phyloP scores from a whole-genome alignment of 2,329 filamentous ascomycete species.

The Ceratocystiopsis sp. region DNA sequence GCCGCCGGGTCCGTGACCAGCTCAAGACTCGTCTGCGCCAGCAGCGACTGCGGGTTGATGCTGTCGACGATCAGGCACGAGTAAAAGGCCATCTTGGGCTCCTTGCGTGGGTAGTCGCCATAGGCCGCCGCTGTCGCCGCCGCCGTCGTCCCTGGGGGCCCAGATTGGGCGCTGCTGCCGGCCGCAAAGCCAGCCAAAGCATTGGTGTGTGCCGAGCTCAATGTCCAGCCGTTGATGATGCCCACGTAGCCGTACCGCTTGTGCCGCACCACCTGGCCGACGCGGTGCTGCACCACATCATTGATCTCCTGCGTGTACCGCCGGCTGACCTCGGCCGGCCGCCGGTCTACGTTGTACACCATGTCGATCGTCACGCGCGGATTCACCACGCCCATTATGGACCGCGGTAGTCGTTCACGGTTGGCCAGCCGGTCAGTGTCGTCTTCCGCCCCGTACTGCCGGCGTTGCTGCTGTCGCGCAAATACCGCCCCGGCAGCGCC shows the following conservation, averaged over 20 bases:
- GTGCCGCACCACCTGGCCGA: slow-evolving; percentile 78
- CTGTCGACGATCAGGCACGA: slow-evolving; percentile 39
- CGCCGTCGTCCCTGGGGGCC: too few species aligned
- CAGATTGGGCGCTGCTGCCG: too few species aligned
- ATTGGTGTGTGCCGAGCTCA: too few species aligned
- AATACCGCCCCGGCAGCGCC: too few species aligned
- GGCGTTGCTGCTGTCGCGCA: too few species aligned
- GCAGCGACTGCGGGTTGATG: slow-evolving; percentile 50
- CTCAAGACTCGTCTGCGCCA: slow-evolving; percentile 64
- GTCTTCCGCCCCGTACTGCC: neutral
- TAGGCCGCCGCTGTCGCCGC: too few species aligned
- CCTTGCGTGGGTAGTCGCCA: neutral
- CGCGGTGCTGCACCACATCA: slow-evolving; percentile 38
- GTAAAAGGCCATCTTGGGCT: slow-evolving; percentile 47
- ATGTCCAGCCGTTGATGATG: slow-evolving; percentile 77
- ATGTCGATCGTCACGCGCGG: slow-evolving; percentile 21
- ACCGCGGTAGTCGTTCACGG: neutral
- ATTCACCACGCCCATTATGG: slow-evolving; percentile 14
- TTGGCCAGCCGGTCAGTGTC: too few species aligned
- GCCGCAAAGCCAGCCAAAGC: too few species aligned
- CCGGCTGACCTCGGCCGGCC: slow-evolving; percentile 18
- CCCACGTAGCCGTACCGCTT: slow-evolving; percentile 63
- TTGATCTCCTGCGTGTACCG: slow-evolving; percentile 19
- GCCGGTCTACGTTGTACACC: slow-evolving; percentile 27
- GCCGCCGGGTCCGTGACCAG: slow-evolving; percentile 30